These are phyloP conservation scores for Cryphonectria carpinicola DNA, from an alignment of 2,329 filamentous ascomycete species.

Conservation along the genomic window DNA sequence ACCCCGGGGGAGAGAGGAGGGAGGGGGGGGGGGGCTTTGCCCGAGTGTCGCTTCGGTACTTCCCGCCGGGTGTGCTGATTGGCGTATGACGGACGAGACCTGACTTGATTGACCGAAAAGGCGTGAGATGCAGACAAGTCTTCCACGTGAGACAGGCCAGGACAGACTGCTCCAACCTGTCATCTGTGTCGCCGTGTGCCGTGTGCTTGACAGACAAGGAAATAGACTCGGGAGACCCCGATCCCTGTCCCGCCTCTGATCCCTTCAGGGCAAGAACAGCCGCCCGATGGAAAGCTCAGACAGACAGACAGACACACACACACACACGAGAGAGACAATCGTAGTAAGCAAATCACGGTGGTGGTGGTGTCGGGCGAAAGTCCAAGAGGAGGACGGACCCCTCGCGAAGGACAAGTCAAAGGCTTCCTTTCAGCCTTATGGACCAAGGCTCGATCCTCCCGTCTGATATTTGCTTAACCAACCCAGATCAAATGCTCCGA, in stretches of 20 bases:
- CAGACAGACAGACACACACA: not conserved
- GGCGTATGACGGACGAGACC: not conserved
- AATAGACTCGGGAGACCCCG: not conserved
- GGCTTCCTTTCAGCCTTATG: constrained; percentile 23
- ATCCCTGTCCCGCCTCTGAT: not conserved
- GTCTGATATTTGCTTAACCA: constrained; percentile 8
- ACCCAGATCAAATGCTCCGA: constrained; percentile 4
- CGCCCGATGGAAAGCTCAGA: not conserved
- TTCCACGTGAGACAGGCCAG: constrained; percentile 20
- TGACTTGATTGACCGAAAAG: not conserved
- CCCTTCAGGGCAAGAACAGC: constrained; percentile 11
- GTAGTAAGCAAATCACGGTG: not conserved
- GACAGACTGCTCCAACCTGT: not conserved
- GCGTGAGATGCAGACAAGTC: not conserved
- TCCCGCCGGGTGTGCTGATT: not conserved
- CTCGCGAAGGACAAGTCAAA: not conserved
- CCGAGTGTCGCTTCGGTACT: constrained; percentile 3
- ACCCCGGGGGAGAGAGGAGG: no score
- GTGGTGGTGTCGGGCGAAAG: not conserved
- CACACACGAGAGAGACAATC: not conserved
- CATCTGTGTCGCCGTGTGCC: not conserved
- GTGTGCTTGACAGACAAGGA: not conserved
- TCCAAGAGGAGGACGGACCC: not conserved
- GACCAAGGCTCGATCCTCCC: constrained; percentile 9
- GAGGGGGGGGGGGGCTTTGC: not conserved